These are phyloP conservation scores for Pseudodiploospora longispora DNA, from an alignment of 2,329 filamentous ascomycete species.

Conservation along the genomic window DNA sequence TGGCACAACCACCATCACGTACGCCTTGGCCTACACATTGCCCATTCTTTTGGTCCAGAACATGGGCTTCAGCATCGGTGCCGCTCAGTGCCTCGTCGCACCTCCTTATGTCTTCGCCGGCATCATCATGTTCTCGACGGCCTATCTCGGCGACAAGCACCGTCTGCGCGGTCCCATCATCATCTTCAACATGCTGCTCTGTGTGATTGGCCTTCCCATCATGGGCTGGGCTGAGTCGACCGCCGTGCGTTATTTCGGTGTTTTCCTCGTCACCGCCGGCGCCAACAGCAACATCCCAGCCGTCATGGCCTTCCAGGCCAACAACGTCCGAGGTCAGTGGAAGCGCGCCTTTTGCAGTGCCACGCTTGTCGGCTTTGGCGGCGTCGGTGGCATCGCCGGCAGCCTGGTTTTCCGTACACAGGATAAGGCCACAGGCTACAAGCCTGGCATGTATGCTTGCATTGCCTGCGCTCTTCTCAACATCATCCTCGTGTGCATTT, in stretches of 20 bases:
- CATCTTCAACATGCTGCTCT: slow-evolving; percentile 55
- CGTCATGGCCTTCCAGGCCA: slow-evolving; percentile 72
- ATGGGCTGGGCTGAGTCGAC: slow-evolving; percentile 57
- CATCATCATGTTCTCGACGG: slow-evolving; percentile 51
- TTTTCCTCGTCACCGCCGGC: slow-evolving; percentile 69
- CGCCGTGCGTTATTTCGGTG: slow-evolving; percentile 60
- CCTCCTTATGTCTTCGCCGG: slow-evolving; percentile 61
- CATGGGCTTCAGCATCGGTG: slow-evolving; percentile 57
- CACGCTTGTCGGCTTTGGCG: slow-evolving; percentile 67
- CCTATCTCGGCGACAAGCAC: slow-evolving; percentile 60
- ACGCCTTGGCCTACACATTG: slow-evolving; percentile 71
- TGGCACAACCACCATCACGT: slow-evolving; percentile 62
- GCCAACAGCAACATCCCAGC: slow-evolving; percentile 71
- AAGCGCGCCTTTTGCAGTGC: slow-evolving; percentile 75
- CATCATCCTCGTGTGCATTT: slow-evolving; percentile 34
- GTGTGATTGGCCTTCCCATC: slow-evolving; percentile 61
- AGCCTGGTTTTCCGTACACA: slow-evolving; percentile 60
- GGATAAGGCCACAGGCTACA: slow-evolving; percentile 43
- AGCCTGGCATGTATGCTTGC: slow-evolving; percentile 47
- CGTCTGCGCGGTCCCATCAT: slow-evolving; percentile 59
- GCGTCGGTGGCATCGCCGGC: slow-evolving; percentile 70
- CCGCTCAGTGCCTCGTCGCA: slow-evolving; percentile 62
- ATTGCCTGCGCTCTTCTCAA: slow-evolving; percentile 41
- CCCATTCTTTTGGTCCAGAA: slow-evolving; percentile 60
- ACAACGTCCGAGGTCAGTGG: slow-evolving; percentile 85